Evolutionary conservation across 2,329 filamentous ascomycete genomes (phyloP), one percentile per base, ranked within the genome.

Genomic region (Calonectria montana): DNA sequence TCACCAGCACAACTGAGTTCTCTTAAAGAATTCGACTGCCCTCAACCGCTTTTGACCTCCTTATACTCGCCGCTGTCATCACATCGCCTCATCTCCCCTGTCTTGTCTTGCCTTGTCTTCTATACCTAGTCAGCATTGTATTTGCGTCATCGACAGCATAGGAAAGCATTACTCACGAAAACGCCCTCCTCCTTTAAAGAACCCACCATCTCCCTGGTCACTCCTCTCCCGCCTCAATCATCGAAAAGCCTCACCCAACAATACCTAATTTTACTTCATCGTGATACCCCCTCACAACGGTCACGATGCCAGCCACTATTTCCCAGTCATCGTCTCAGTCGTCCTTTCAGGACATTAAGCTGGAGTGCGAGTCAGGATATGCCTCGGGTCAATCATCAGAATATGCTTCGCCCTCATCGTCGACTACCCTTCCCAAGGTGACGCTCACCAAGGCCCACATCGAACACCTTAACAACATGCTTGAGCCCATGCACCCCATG

Each of bases 361-460:
- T 85, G 71, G 83, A 89, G 48, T 83, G 88, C 73, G 95, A 97
- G 84, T 98, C 96, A 41, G 96, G 96, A 74, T 98, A 98, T 86
- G 94, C 91, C 80, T 92, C 88, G n/a, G 83, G 80, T 53, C 74
- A 77, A 57, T 80, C 83, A 65, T 85, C 84, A 57, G 83, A 84
- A 75, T 84, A 83, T 75, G 81, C 81, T n/a, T 79, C 83, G 27
- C 80, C 82, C 47, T 79, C 80, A 47, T 79, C 77, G 47, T 79
- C 78, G 50, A 78, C 81, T 39, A 81, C 75, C 75, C 88, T 96
- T 23, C 94, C 96, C 16, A 91, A 94, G 72, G 89, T 98, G 79
- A 91, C 93, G 84, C 95, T 99, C 87, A 96, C 94, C 76, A 93
- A 93, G 83, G 90, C 93, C 74, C 96, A 99, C 84, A 88, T 98